A percentile compares a stretch with the other conserved stretches of the same genome.
These are phyloP conservation scores for Phanerochaete sordida DNA, from an alignment of 768 basidiomycete genomes.

Conservation along the genomic window DNA sequence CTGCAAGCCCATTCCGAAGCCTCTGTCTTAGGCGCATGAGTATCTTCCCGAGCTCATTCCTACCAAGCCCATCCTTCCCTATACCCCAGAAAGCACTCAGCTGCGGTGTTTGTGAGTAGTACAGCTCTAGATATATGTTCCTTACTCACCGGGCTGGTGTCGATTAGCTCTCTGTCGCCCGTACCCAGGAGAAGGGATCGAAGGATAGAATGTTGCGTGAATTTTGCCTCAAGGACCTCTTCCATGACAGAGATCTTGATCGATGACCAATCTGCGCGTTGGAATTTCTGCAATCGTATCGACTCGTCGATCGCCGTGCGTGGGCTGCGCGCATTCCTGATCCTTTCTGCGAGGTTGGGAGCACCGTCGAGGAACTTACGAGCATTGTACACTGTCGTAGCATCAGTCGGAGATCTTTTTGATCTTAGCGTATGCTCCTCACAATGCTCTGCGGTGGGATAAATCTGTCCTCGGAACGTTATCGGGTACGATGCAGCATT, in stretches of 20 bases:
- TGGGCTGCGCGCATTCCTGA: constrained; percentile 60
- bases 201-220: constrained; percentile 64
- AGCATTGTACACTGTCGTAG: neutral
- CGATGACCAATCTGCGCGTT: constrained; percentile 63
- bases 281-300: constrained; percentile 56
- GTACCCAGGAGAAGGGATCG: constrained; percentile 59
- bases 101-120: neutral
- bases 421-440: neutral
- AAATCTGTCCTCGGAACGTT: neutral
- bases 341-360: constrained; percentile 65
- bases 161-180: constrained; percentile 62
- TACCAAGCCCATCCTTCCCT: constrained; percentile 60
- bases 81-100: constrained; percentile 77
- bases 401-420: neutral
- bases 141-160: constrained; percentile 39
- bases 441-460: constrained; percentile 2
- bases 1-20: too few relatives aligned
- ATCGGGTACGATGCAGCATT: neutral
- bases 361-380: constrained; percentile 54
- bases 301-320: constrained; percentile 69
- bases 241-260: constrained; percentile 63
- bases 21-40: constrained; percentile 58
- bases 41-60: constrained; percentile 73
- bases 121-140: too few relatives aligned
- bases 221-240: constrained; percentile 54